Percentiles rank a stretch among this genome's conserved stretches.
Evolutionary conservation across 2,329 filamentous ascomycete species (phyloP).

Genomic region (Arthroderma sp.): DNA sequence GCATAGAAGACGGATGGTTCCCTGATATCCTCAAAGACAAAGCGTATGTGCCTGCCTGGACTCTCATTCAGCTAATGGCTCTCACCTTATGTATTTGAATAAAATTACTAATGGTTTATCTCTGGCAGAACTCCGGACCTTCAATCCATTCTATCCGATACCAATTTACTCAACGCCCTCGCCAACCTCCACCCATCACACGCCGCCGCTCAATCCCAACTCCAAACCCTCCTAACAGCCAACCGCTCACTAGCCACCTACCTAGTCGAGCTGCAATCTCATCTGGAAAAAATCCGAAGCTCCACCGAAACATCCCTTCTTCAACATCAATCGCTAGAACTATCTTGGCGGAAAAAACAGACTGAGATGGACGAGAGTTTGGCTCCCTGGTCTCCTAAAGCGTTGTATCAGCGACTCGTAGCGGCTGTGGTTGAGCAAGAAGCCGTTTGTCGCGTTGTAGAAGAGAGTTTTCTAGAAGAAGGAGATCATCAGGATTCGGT

Average conservation of each 20-base stretch:
- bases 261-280: slow-evolving; percentile 30
- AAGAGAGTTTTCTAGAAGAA: slow-evolving; percentile 81
- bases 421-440: slow-evolving; percentile 75
- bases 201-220: slow-evolving; percentile 47
- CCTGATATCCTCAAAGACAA: slow-evolving; percentile 66
- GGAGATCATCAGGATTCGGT: slow-evolving; percentile 28
- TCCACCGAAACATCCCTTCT: slow-evolving; percentile 69
- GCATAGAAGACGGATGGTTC: slow-evolving; percentile 56
- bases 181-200: slow-evolving; percentile 64
- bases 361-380: slow-evolving; percentile 76
- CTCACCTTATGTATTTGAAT: background rate
- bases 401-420: slow-evolving; percentile 68
- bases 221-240: slow-evolving; percentile 52
- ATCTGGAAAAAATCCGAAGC: slow-evolving; percentile 43
- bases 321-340: slow-evolving; percentile 70
- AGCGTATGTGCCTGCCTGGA: slow-evolving; percentile 44
- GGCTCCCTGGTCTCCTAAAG: slow-evolving; percentile 70
- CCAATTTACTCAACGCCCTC: slow-evolving; percentile 58
- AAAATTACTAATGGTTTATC: slow-evolving; percentile 8
- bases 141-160: slow-evolving; percentile 62
- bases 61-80: background rate
- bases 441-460: slow-evolving; percentile 62
- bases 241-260: slow-evolving; percentile 56
- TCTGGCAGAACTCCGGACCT: slow-evolving; percentile 34
- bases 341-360: slow-evolving; percentile 85